Evolutionary conservation across 495 filamentous ascomycete genomes (phyloP).

Genomic region (Penicillium goetzii): DNA sequence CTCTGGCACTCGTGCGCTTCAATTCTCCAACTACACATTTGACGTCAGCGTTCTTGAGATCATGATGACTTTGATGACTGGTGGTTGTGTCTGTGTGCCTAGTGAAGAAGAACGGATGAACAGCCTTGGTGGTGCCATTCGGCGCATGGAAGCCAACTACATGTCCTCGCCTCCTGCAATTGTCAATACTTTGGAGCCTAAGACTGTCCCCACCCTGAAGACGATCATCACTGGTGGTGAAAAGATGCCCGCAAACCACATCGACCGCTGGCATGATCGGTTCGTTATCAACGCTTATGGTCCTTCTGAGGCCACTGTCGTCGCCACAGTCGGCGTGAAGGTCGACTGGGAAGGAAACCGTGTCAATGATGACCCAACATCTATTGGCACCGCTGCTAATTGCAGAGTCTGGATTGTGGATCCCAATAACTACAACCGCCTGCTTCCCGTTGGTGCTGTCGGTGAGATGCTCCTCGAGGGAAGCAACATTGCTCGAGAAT

Average conservation of each 20-base stretch:
- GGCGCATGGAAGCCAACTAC: constrained; percentile 45
- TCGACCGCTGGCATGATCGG: constrained; percentile 47
- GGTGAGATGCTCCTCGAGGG: constrained; percentile 72
- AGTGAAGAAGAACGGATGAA: constrained; percentile 58
- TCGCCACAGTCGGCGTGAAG: constrained; percentile 47
- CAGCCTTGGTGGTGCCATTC: constrained; percentile 48
- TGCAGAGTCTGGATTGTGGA: constrained; percentile 63
- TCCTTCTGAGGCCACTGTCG: constrained; percentile 56
- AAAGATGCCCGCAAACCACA: constrained; percentile 50
- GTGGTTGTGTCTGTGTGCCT: constrained; percentile 68
- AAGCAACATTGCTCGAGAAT: constrained; percentile 60
- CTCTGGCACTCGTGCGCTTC: constrained; percentile 60
- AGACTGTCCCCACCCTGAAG: constrained; percentile 51
- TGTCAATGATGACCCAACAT: constrained; percentile 41
- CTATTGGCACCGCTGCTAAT: constrained; percentile 44
- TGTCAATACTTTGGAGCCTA: constrained; percentile 50
- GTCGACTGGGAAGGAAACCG: constrained; percentile 47
- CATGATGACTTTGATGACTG: constrained; percentile 63
- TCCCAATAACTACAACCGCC: constrained; percentile 55
- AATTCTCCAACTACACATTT: constrained; percentile 71
- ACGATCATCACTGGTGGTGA: constrained; percentile 60
- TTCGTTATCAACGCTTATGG: constrained; percentile 59
- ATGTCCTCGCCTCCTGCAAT: constrained; percentile 50
- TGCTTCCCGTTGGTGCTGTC: constrained; percentile 62
- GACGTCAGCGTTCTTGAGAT: constrained; percentile 70